phyloP scores from a whole-genome alignment of 306 rosid genomes.

The Sophora flavescens region DNA sequence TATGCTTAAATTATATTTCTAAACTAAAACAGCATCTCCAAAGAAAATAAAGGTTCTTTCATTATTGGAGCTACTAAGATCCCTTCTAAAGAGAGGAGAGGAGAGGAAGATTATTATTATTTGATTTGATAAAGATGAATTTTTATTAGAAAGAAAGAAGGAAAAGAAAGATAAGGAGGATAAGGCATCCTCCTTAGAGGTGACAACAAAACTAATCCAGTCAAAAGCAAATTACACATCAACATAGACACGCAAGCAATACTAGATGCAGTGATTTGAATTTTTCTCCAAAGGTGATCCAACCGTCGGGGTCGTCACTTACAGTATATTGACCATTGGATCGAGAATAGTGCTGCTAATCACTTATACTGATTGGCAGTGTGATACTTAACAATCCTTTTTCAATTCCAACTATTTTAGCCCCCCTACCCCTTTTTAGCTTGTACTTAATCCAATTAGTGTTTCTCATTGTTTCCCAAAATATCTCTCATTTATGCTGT shows the following conservation, averaged over 20 bases:
- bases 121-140: conserved; percentile 32
- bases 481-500: no score
- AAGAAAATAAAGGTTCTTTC: conserved; percentile 25
- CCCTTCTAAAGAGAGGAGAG: conserved; percentile 12
- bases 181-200: neutral
- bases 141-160: conserved; percentile 10
- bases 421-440: no score
- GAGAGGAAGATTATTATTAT: neutral
- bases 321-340: neutral
- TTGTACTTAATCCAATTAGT: no score
- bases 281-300: conserved; percentile 1
- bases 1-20: conserved; percentile 32
- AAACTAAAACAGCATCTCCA: conserved; percentile 13
- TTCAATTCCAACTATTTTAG: no score
- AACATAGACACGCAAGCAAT: neutral
- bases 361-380: conserved; percentile 7
- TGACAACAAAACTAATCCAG: neutral
- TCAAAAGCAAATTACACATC: neutral
- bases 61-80: conserved; percentile 19
- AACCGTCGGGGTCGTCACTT: neutral
- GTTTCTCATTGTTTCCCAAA: no score
- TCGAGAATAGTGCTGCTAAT: neutral
- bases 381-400: no score
- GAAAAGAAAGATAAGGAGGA: conserved; percentile 9
- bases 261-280: neutral